Evolutionary conservation across 1,284 basidiomycete genomes (phyloP), one percentile per base, ranked within the genome.

Genomic region (Tilletia setariae): DNA sequence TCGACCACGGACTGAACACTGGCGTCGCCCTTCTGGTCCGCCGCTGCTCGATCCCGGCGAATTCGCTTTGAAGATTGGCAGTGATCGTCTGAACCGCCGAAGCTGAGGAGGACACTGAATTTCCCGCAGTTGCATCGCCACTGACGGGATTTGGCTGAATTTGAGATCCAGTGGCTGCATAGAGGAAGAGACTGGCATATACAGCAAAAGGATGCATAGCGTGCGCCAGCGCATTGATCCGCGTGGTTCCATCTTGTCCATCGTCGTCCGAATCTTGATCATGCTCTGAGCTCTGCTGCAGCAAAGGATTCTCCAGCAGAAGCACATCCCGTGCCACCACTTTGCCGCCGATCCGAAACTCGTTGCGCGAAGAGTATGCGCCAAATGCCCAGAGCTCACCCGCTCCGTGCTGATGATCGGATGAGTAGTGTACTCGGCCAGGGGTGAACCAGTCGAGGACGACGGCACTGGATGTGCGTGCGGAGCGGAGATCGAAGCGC

Each of bases 341-440:
- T 70, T 84, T 84, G 1, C 86, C 87, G 1, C 86, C 87, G 1
- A 91, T 78, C 75, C 88, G 88, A 23, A 98, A 84, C 82, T 97
- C 93, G 83, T 97, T 97, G 53, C 88, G 84, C 75, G 90, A 94
- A 77, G 89, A 87, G 81, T 97, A 98, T 68, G 87, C 85, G 49
- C 89, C 87, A 82, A 98, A 96, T 1, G 84, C 88, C 95, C 95
- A 98, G 64, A 91, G 88, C 81, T 98, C 95, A 42, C 70, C 44
- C 9, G 30, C 32, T 11, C 1, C 35, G 28, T 28, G 35, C 25
- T 15, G 23, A 59, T 70, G 51, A 2, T 30, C 2, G 32, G 21
- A 32, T 25, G n/a, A 23, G 1, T 76, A 72, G 1, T 70, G 67
- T 0, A 70, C 69, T 0, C 79, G 74, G 0, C 80, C 80, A 1